Conservation (phyloP, 345 rosid species). For the Citrus australasica region DNA sequence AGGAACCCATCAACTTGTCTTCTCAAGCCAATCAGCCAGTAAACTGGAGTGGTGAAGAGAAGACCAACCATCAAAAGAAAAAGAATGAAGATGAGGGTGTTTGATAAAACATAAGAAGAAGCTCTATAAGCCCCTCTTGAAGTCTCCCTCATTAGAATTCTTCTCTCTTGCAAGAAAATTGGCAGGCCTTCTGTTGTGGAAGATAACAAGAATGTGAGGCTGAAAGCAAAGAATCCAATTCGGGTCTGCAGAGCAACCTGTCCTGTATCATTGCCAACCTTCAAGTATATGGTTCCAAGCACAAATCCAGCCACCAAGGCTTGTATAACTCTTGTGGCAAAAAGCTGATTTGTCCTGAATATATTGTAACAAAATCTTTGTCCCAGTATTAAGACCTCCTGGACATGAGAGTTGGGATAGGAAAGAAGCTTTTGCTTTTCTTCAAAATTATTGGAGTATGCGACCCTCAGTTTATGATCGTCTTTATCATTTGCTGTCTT, state of each 20-base stretch:
- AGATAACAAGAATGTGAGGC: constrained; percentile 79
- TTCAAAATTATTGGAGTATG: constrained; percentile 8
- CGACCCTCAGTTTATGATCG: constrained; percentile 22
- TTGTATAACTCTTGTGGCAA: constrained; percentile 68
- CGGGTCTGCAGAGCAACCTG: constrained; percentile 47
- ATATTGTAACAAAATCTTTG: constrained; percentile 77
- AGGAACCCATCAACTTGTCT: constrained; percentile 50
- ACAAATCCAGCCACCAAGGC: constrained; percentile 65
- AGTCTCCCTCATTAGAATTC: constrained; percentile 74
- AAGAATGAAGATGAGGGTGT: constrained; percentile 64
- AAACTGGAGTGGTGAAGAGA: constrained; percentile 75
- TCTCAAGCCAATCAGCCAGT: constrained; percentile 84
- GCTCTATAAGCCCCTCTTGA: constrained; percentile 79
- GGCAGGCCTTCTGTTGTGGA: constrained; percentile 91
- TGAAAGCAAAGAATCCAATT: constrained; percentile 81
- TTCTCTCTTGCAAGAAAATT: constrained; percentile 78
- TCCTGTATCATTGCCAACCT: constrained; percentile 51
- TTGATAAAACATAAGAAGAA: constrained; percentile 68
- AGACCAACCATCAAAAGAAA: constrained; percentile 62
- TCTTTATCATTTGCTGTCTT: constrained; percentile 15
- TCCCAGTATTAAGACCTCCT: constrained; percentile 65
- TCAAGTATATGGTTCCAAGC: constrained; percentile 72
- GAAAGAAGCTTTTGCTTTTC: constrained; percentile 38
- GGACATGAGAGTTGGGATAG: constrained; percentile 43
- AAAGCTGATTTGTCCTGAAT: constrained; percentile 79